Evolutionary conservation across 371 early-diverging fungal species (phyloP).

Genomic region (Apophysomyces variabilis): DNA sequence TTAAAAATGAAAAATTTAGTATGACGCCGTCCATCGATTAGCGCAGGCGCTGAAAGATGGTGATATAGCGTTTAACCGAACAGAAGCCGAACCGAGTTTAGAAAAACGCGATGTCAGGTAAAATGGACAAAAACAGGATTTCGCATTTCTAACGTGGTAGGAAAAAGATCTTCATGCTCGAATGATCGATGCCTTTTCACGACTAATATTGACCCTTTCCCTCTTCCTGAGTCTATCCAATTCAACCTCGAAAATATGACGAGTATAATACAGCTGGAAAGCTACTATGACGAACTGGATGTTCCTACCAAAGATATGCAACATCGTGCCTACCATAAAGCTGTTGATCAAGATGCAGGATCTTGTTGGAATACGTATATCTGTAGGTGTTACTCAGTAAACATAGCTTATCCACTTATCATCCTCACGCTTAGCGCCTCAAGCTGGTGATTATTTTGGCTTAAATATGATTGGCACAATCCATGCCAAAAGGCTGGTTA

Average conservation of each 20-base stretch:
- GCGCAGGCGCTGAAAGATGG: slow-evolving; percentile 18
- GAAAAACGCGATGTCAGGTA: slow-evolving; percentile 32
- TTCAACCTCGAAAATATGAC: slow-evolving; percentile 37
- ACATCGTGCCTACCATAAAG: slow-evolving; percentile 53
- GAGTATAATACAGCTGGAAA: slow-evolving; percentile 46
- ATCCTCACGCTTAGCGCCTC: slow-evolving; percentile 25
- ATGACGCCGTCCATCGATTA: slow-evolving; percentile 30
- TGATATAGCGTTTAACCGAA: not conserved
- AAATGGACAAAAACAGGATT: not conserved
- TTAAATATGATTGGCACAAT: slow-evolving; percentile 52
- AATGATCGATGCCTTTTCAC: slow-evolving; percentile 67
- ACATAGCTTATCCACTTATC: not conserved
- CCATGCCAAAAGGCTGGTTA: slow-evolving; percentile 30
- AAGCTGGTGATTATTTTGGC: slow-evolving; percentile 51
- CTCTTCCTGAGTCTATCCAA: slow-evolving; percentile 21
- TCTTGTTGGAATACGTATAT: slow-evolving; percentile 62
- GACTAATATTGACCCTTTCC: slow-evolving; percentile 58
- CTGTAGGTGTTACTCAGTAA: slow-evolving; percentile 25
- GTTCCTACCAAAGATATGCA: slow-evolving; percentile 41
- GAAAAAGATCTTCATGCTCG: slow-evolving; percentile 52
- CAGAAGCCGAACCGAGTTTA: slow-evolving; percentile 9
- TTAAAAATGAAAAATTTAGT: slow-evolving; percentile 18
- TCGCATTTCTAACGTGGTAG: not conserved
- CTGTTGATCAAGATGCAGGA: slow-evolving; percentile 57
- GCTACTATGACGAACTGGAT: slow-evolving; percentile 28